Evolutionary conservation across 179 eudicot species (phyloP).

Genomic region (Drosera spatulata): DNA sequence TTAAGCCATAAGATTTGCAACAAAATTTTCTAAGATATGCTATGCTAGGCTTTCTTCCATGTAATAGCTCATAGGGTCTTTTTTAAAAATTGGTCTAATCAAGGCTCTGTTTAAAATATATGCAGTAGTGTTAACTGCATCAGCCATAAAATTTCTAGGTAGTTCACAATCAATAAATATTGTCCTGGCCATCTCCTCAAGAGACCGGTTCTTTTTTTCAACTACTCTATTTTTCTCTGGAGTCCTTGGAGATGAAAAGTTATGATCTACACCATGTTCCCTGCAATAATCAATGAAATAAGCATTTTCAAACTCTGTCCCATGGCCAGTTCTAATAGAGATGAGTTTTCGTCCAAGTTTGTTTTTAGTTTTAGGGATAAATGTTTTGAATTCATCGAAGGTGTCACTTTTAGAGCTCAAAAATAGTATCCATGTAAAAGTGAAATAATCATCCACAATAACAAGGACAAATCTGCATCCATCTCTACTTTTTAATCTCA

Average conservation of each 20-base stretch:
- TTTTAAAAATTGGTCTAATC: neutral
- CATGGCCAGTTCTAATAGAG: neutral
- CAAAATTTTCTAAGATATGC: no score
- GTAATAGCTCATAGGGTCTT: neutral
- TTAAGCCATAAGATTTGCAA: no score
- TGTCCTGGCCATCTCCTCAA: no score
- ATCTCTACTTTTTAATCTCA: neutral
- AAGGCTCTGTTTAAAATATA: no score
- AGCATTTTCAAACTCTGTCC: no score
- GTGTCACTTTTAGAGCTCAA: neutral
- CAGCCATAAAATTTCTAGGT: neutral
- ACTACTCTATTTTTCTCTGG: no score
- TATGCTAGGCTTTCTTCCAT: no score
- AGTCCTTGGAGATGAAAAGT: no score
- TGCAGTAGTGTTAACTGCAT: neutral
- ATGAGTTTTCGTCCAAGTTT: neutral
- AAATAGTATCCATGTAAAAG: neutral
- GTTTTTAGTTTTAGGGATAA: neutral
- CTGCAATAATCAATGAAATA: no score
- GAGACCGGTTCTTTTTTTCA: no score
- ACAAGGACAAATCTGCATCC: neutral
- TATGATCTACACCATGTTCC: no score
- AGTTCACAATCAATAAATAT: no score
- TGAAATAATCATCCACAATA: neutral
- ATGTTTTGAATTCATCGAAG: neutral